Evolutionary conservation across 768 basidiomycete genomes (phyloP).

Genomic region (Boletus tomentosulus): DNA sequence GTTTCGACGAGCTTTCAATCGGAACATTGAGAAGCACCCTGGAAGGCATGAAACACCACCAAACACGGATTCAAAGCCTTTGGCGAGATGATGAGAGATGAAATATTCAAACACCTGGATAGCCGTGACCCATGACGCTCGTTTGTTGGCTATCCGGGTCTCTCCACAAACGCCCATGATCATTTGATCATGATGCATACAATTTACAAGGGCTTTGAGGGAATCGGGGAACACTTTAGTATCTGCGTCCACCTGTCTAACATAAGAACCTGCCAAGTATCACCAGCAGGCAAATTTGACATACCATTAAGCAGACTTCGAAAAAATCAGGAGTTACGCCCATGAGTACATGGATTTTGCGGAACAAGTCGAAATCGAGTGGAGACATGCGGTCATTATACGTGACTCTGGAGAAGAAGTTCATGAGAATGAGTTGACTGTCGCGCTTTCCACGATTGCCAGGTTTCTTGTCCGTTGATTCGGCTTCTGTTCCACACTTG

Average conservation of each 20-base stretch:
- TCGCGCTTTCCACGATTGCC: constrained; percentile 99
- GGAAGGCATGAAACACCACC: constrained; percentile 99
- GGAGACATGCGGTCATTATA: constrained; percentile 99
- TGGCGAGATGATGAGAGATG: constrained; percentile 97
- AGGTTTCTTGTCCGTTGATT: constrained; percentile 86
- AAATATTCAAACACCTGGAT: constrained; percentile 99
- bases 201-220: constrained; percentile 87
- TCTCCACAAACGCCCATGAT: constrained; percentile 99
- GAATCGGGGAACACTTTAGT: constrained; percentile 94
- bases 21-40: constrained; percentile 99
- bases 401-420: constrained; percentile 98
- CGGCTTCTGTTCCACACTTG: constrained; percentile 91
- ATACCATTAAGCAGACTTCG: constrained; percentile 94
- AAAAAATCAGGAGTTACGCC: constrained; percentile 99
- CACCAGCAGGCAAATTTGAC: constrained; percentile 24
- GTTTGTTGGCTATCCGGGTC: constrained; percentile 97
- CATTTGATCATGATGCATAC: constrained; percentile 97
- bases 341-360: constrained; percentile 94
- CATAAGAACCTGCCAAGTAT: constrained; percentile 8
- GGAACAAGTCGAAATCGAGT: constrained; percentile 95
- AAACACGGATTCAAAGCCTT: constrained; percentile 98
- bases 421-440: constrained; percentile 98
- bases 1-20: constrained; percentile 86
- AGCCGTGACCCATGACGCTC: constrained; percentile 95
- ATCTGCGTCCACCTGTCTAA: constrained; percentile 89